A percentile compares a stretch with the other conserved stretches of the same genome.
Conservation (phyloP, 2,329 filamentous ascomycete species). For the Emergomyces africanus region DNA sequence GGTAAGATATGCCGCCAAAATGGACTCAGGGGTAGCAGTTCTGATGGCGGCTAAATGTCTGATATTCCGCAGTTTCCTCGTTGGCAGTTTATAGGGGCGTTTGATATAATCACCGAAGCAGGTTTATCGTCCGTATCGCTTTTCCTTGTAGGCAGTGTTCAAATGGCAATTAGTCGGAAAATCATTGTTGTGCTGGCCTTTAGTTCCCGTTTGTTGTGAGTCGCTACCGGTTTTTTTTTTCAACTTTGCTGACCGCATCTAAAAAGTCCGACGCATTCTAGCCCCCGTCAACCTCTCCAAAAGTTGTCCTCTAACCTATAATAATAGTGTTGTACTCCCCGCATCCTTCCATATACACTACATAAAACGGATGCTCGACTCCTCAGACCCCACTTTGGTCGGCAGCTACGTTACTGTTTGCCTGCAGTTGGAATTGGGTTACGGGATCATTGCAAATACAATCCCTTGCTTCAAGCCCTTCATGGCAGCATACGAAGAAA, state of each 20-base stretch:
- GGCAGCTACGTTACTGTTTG: constrained; percentile 24
- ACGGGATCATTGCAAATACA: constrained; percentile 30
- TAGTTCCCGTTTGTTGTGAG: constrained; percentile 30
- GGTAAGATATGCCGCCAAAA: constrained; percentile 15
- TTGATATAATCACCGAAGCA: constrained; percentile 31
- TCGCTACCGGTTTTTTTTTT: not conserved
- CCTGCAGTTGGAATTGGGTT: constrained; percentile 30
- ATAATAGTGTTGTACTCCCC: constrained; percentile 28
- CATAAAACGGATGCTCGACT: constrained; percentile 18
- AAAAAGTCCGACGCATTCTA: not conserved
- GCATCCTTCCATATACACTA: constrained; percentile 28
- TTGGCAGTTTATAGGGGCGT: constrained; percentile 26
- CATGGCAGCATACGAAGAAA: constrained; percentile 23
- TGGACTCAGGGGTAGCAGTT: not conserved
- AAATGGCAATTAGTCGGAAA: constrained; percentile 28
- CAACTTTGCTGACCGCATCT: too few species aligned
- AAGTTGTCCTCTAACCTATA: not conserved
- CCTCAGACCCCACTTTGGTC: constrained; percentile 25
- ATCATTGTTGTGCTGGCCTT: constrained; percentile 29
- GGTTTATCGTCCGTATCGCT: constrained; percentile 25
- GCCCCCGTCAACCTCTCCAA: not conserved
- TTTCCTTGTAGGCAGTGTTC: constrained; percentile 27
- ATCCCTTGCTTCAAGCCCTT: constrained; percentile 35
- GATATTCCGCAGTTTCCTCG: constrained; percentile 19
- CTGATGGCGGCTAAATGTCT: not conserved